phyloP scores from a whole-genome alignment of 225 moss, liverwort and hornwort genomes.

The Anthoceros angustus region DNA sequence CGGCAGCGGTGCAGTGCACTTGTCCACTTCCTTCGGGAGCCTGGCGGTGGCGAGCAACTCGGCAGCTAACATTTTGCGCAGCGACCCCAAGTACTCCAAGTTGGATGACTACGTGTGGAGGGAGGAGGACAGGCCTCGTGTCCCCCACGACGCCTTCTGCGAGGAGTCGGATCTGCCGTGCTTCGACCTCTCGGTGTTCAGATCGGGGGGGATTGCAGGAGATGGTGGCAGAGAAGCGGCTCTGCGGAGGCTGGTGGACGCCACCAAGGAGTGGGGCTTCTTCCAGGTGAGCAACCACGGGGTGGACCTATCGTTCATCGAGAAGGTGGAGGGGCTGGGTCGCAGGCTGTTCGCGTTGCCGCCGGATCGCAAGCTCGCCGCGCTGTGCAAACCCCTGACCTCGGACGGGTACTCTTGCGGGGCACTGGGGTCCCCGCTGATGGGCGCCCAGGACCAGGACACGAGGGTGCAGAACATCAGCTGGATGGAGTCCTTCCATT shows the following conservation, averaged over 20 bases:
- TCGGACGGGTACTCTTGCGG: background rate
- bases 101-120: background rate
- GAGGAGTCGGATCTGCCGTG: background rate
- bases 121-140: background rate
- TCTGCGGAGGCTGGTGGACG: constrained; percentile 4
- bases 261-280: constrained; percentile 9
- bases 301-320: background rate
- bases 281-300: constrained; percentile 14
- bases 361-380: constrained; percentile 10
- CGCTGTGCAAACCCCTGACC: background rate
- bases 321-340: constrained; percentile 1
- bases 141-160: background rate
- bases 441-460: background rate
- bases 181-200: background rate
- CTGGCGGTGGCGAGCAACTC: background rate
- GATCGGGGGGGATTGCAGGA: background rate
- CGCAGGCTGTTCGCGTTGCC: constrained; percentile 10
- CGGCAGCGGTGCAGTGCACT: too few relatives aligned
- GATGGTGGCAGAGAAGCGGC: background rate
- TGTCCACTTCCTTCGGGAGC: too few relatives aligned
- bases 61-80: background rate
- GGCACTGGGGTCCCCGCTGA: background rate
- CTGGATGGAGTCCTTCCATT: background rate
- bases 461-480: constrained; percentile 1
- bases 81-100: background rate